Evolutionary conservation across 306 rosid species (phyloP).

Genomic region (Quercus berberidifolia): DNA sequence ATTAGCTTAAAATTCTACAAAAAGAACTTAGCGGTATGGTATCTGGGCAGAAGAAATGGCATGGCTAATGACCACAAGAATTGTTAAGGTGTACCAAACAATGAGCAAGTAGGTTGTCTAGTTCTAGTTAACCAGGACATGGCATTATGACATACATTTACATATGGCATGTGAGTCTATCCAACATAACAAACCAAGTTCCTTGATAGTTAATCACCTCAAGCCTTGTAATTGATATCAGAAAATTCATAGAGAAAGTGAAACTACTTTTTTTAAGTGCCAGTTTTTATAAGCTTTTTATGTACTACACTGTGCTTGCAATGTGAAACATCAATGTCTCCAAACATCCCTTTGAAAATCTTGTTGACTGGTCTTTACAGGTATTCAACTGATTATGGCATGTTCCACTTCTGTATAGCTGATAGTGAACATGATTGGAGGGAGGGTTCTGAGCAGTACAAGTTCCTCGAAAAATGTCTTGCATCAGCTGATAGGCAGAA

Average conservation of each 20-base stretch:
- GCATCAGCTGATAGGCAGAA: constrained; percentile 15
- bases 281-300: no score
- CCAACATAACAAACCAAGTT: not conserved
- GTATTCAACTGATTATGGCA: constrained; percentile 53
- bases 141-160: not conserved
- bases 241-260: not conserved
- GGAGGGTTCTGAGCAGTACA: constrained; percentile 48
- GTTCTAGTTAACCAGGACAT: not conserved
- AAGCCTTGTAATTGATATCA: not conserved
- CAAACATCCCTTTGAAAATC: not conserved
- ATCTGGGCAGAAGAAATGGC: no score
- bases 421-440: constrained; percentile 59
- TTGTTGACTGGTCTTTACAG: not conserved
- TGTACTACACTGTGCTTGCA: not conserved
- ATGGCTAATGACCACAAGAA: no score
- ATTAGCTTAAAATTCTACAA: no score
- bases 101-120: no score
- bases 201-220: not conserved
- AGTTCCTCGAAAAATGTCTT: constrained; percentile 46
- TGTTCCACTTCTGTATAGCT: constrained; percentile 49
- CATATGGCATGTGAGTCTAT: not conserved
- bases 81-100: no score
- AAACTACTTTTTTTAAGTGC: no score
- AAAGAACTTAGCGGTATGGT: no score
- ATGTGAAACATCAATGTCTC: not conserved